Conservation (phyloP, 176 grass and related monocot genomes). For the Pontederia paniculata region DNA sequence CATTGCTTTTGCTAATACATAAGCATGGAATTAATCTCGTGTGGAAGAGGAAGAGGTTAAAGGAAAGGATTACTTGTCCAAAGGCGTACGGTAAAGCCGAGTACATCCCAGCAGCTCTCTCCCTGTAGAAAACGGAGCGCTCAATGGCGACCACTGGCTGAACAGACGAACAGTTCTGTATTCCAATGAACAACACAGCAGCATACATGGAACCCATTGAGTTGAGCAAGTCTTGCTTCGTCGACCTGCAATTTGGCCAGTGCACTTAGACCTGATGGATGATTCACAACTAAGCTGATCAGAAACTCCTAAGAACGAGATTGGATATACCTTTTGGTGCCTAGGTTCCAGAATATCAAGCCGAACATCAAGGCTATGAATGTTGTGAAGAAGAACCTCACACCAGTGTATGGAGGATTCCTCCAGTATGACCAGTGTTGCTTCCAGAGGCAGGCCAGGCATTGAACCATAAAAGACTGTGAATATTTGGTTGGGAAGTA, state of each 20-base stretch:
- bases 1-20: neutral
- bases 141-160: slow-evolving; percentile 62
- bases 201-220: slow-evolving; percentile 75
- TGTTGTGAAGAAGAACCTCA: slow-evolving; percentile 60
- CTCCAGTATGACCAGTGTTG: slow-evolving; percentile 74
- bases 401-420: slow-evolving; percentile 72
- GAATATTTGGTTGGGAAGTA: slow-evolving; percentile 59
- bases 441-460: slow-evolving; percentile 71
- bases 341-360: slow-evolving; percentile 70
- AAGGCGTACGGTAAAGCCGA: slow-evolving; percentile 68
- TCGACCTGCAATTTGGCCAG: slow-evolving; percentile 27
- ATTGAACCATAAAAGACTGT: slow-evolving; percentile 47
- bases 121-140: slow-evolving; percentile 66
- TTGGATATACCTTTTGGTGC: slow-evolving; percentile 42
- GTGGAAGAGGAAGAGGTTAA: neutral
- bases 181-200: slow-evolving; percentile 55
- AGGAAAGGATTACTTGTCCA: slow-evolving; percentile 41
- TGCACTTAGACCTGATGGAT: neutral
- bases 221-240: slow-evolving; percentile 58
- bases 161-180: slow-evolving; percentile 44
- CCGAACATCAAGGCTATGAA: slow-evolving; percentile 58
- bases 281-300: no score
- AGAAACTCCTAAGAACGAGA: neutral
- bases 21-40: no score
- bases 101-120: slow-evolving; percentile 74